phyloP scores from a whole-genome alignment of 2,329 filamentous ascomycete genomes.

The Aureobasidium sp. region DNA sequence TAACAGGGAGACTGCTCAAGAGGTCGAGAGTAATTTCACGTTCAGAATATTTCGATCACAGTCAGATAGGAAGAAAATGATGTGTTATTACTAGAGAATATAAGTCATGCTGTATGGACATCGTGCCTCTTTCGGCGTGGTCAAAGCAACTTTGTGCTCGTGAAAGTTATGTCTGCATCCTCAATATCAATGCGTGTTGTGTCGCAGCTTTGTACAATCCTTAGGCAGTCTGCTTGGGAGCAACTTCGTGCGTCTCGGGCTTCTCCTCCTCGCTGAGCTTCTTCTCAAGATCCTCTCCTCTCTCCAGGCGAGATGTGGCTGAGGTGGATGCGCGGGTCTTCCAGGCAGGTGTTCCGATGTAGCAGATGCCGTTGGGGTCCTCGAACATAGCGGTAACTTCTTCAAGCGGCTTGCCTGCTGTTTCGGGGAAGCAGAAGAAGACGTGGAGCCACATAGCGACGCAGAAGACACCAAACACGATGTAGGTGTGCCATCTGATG shows the following conservation, averaged over 20 bases:
- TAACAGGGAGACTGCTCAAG: no score
- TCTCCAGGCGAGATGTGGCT: constrained; percentile 20
- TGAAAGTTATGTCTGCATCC: background rate
- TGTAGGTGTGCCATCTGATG: constrained; percentile 55
- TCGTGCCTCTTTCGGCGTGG: background rate
- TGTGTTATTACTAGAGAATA: constrained; percentile 1
- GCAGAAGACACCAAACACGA: constrained; percentile 70
- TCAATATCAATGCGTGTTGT: background rate
- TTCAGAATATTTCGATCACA: background rate
- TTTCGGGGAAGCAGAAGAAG: constrained; percentile 60
- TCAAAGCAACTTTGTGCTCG: background rate
- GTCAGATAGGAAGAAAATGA: background rate
- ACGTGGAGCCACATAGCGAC: constrained; percentile 61
- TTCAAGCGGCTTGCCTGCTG: constrained; percentile 66
- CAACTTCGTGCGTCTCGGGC: constrained; percentile 17
- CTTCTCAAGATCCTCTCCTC: constrained; percentile 21
- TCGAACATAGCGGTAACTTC: constrained; percentile 69
- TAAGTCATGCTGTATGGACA: constrained; percentile 1
- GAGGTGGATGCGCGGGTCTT: constrained; percentile 32
- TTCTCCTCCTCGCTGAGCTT: constrained; percentile 18
- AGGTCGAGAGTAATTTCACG: background rate
- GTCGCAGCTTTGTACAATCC: background rate
- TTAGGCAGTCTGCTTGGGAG: constrained; percentile 1
- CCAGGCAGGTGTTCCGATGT: constrained; percentile 54
- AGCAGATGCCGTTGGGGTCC: constrained; percentile 27